A percentile compares a stretch with the other conserved stretches of the same genome.
phyloP scores from a whole-genome alignment of 1,139 yeast species.

The Hemisphaericaspora lyxosophila region DNA sequence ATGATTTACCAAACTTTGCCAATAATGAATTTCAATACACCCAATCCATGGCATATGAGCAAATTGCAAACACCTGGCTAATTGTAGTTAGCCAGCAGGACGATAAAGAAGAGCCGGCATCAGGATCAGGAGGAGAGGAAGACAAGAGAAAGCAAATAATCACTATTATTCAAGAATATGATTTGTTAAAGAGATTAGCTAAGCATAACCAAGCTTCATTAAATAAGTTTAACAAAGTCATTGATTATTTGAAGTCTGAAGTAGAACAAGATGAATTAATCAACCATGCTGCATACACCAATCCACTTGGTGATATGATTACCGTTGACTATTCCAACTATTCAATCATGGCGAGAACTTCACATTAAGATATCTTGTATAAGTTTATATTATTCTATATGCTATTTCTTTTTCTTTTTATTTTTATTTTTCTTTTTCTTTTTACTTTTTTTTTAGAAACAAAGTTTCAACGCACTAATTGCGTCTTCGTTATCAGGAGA shows the following conservation, averaged over 20 bases:
- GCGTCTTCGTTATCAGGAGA: constrained; percentile 24
- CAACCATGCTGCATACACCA: constrained; percentile 18
- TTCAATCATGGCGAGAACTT: constrained; percentile 17
- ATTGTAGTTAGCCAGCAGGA: constrained; percentile 51
- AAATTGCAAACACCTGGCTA: constrained; percentile 75
- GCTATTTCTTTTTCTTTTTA: too few relatives aligned
- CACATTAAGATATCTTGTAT: too few relatives aligned
- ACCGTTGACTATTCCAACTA: constrained; percentile 50
- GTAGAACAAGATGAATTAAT: constrained; percentile 27
- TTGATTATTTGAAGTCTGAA: constrained; percentile 47
- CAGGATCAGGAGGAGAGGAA: constrained; percentile 9
- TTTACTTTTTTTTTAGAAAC: too few relatives aligned
- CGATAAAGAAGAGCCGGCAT: constrained; percentile 12
- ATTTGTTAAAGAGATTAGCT: constrained; percentile 47
- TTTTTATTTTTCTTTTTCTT: too few relatives aligned
- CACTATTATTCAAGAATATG: constrained; percentile 34
- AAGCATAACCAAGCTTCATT: constrained; percentile 59
- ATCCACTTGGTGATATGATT: constrained; percentile 39
- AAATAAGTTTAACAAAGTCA: constrained; percentile 49
- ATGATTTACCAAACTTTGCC: constrained; percentile 70
- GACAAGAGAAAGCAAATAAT: constrained; percentile 29
- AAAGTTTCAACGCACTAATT: constrained; percentile 12
- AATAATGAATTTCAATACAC: constrained; percentile 73
- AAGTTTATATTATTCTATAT: too few relatives aligned
- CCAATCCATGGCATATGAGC: constrained; percentile 73